phyloP scores from a whole-genome alignment of 1,284 basidiomycete species.

The Megacollybia platyphylla region DNA sequence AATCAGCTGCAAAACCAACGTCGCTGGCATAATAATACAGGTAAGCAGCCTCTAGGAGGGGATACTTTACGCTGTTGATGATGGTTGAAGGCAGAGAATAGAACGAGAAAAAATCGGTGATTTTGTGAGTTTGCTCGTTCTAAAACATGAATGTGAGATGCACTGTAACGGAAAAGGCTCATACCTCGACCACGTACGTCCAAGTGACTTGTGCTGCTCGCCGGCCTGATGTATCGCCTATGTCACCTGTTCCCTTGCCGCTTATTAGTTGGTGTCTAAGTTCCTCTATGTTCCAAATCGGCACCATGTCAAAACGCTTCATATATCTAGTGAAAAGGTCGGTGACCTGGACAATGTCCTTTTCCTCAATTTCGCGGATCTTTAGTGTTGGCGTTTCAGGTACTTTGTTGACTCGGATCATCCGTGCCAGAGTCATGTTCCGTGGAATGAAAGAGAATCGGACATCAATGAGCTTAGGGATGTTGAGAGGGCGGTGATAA shows the following conservation, averaged over 20 bases:
- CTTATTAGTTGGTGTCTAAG: constrained; percentile 81
- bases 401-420: constrained; percentile 68
- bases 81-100: constrained; percentile 93
- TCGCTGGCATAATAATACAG: constrained; percentile 86
- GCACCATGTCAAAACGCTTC: constrained; percentile 77
- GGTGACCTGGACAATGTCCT: constrained; percentile 65
- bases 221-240: constrained; percentile 31
- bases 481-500: constrained; percentile 87
- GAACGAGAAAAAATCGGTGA: constrained; percentile 96
- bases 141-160: constrained; percentile 16
- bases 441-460: constrained; percentile 84
- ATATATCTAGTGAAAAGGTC: constrained; percentile 76
- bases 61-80: constrained; percentile 52
- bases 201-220: constrained; percentile 83
- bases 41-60: constrained; percentile 77
- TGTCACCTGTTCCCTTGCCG: constrained; percentile 61
- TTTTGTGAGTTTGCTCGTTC: constrained; percentile 71
- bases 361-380: constrained; percentile 80
- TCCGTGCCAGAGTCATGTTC: constrained; percentile 75
- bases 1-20: constrained; percentile 41
- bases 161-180: constrained; percentile 9
- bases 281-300: constrained; percentile 73
- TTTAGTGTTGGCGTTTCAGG: constrained; percentile 46
- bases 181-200: constrained; percentile 93
- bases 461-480: constrained; percentile 85